Percentiles rank a stretch among this genome's conserved stretches.
Conservation (phyloP, 1,284 basidiomycete species). For the Ceratobasidium sp. region DNA sequence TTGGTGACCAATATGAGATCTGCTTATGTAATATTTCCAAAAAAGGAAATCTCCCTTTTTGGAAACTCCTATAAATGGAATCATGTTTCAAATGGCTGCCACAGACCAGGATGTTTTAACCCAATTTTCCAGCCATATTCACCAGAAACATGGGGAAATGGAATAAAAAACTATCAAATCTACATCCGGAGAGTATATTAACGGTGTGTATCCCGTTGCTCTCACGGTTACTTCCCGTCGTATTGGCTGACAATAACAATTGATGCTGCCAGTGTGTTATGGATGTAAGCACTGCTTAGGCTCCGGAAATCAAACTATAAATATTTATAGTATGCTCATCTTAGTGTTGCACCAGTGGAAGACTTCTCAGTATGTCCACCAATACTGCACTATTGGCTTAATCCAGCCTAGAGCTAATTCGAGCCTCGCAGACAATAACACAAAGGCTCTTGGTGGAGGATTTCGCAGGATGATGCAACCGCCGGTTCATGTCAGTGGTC, state of each 20-base stretch:
- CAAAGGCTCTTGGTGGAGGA: neutral
- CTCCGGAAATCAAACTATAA: neutral
- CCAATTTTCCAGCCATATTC: too few relatives aligned
- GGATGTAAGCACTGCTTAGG: neutral
- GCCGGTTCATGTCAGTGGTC: neutral
- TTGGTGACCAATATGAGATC: too few relatives aligned
- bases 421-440: neutral
- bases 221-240: neutral
- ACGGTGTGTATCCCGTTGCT: neutral
- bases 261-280: neutral
- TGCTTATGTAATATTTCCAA: too few relatives aligned
- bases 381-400: neutral
- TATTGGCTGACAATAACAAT: too few relatives aligned
- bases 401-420: neutral
- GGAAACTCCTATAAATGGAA: too few relatives aligned
- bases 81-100: too few relatives aligned
- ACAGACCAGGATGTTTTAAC: too few relatives aligned
- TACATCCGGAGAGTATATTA: neutral
- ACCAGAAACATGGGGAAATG: too few relatives aligned
- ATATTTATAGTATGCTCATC: neutral
- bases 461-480: neutral
- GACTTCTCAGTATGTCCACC: constrained; percentile 1
- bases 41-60: too few relatives aligned
- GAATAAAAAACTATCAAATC: neutral
- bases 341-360: constrained; percentile 26